These are phyloP conservation scores for Phytophthora colocasiae DNA, from an alignment of 352 stramenopile species.

Conservation along the genomic window DNA sequence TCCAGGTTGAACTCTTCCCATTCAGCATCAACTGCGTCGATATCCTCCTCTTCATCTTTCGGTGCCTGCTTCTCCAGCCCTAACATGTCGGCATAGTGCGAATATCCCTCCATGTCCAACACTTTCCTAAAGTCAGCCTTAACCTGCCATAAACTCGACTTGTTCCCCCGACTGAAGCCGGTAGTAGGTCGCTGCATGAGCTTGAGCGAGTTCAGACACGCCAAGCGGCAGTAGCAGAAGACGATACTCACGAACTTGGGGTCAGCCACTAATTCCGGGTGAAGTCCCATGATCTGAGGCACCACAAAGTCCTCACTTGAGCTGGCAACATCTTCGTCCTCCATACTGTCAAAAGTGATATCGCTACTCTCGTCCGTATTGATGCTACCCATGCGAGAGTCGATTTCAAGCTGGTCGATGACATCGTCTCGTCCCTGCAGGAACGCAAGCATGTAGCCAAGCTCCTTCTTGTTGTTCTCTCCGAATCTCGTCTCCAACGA, in stretches of 20 bases:
- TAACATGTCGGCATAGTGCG: slow-evolving; percentile 80
- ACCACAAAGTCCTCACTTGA: slow-evolving; percentile 49
- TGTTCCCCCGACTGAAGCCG: slow-evolving; percentile 57
- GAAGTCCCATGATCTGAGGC: slow-evolving; percentile 79
- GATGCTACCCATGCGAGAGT: slow-evolving; percentile 39
- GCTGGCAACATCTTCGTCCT: neutral
- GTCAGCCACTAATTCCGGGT: slow-evolving; percentile 77
- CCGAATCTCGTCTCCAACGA: slow-evolving; percentile 79
- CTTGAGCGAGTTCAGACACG: slow-evolving; percentile 86
- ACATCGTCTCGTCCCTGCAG: slow-evolving; percentile 74
- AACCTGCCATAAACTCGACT: slow-evolving; percentile 84
- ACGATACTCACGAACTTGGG: slow-evolving; percentile 81
- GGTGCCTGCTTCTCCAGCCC: slow-evolving; percentile 53
- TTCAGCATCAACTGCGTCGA: slow-evolving; percentile 73
- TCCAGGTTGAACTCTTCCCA: slow-evolving; percentile 89
- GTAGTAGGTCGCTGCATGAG: slow-evolving; percentile 64
- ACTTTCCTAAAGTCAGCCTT: slow-evolving; percentile 86
- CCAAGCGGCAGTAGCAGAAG: slow-evolving; percentile 83
- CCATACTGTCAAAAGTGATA: neutral
- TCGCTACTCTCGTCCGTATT: neutral
- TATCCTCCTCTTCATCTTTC: slow-evolving; percentile 31
- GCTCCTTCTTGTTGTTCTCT: slow-evolving; percentile 61
- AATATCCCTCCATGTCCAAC: slow-evolving; percentile 77
- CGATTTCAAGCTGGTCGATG: slow-evolving; percentile 69
- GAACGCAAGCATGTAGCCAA: slow-evolving; percentile 77